Evolutionary conservation across 1,139 yeast species (phyloP), one percentile per base, ranked within the genome.

Genomic region (Groenewaldozyma auringiensis): DNA sequence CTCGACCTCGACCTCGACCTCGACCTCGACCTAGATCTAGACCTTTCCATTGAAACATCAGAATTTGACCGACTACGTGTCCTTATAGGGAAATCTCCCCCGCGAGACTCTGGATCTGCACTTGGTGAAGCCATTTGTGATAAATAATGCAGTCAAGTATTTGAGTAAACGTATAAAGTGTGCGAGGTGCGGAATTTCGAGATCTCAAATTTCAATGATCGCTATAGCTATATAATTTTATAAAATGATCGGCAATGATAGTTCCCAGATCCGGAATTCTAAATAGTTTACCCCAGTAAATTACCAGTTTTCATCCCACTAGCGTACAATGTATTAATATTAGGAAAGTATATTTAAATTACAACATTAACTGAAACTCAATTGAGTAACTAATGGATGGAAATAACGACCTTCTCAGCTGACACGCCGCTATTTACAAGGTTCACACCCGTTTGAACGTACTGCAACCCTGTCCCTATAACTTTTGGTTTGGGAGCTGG

Each of bases 11-110:
- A 16, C 32, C 37, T 32, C 16, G 46, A 40, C 27, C 27, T 17
- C 14, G 55, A 47, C 6, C 48, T 44, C 11, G 53, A 50, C 32
- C 41, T 37, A 8, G 51, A 44, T 16, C 36, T 32, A 4, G 36
- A 32, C 17, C 36, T 9, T 4, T 16, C 36, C 29, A 25, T 25
- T 11, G 29, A 25, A 25, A 25, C 29, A 25, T 25, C 29, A 6
- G 29, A 25, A 25, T 25, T 25, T 8, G 29, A 25, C 11, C 29
- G 6, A 25, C 29, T 11, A 25, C 29, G 29, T 11, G 29, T 8
- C 29, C 11, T 11, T 25, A 25, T 11, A 25, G 29, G 29, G 29
- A 8, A 25, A 25, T 25, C 29, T 8, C 6, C 29, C 6, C 29
- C 29, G 11, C 11, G 9, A 8, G 29, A 6, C 11, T 25, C 29